phyloP scores from a whole-genome alignment of 2,329 filamentous ascomycete species.

The Fusarium torulosum region DNA sequence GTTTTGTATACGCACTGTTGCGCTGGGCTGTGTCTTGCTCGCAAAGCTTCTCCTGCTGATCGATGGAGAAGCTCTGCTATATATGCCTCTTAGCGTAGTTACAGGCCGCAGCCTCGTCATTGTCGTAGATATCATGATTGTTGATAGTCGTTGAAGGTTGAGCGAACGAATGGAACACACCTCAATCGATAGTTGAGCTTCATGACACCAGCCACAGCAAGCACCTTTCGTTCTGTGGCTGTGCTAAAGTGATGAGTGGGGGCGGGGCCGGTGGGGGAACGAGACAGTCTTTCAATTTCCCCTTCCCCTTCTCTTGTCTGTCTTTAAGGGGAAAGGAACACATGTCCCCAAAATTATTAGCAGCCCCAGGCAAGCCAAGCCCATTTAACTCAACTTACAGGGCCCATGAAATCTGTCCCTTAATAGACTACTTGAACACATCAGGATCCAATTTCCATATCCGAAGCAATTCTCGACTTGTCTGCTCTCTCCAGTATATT shows the following conservation, averaged over 20 bases:
- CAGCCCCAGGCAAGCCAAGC: conserved; percentile 8
- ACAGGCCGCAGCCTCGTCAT: conserved; percentile 32
- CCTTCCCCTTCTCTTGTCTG: conserved; percentile 13
- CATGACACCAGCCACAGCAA: conserved; percentile 24
- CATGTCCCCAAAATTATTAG: conserved; percentile 51
- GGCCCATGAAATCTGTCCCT: conserved; percentile 48
- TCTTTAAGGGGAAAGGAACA: conserved; percentile 48
- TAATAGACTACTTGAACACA: conserved; percentile 41
- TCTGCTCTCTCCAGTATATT: conserved; percentile 14
- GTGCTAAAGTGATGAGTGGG: conserved; percentile 12
- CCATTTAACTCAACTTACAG: conserved; percentile 27
- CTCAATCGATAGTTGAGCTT: conserved; percentile 28
- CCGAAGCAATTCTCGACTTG: conserved; percentile 4
- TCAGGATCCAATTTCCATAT: conserved; percentile 12
- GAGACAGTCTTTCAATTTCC: conserved; percentile 8
- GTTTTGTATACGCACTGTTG: conserved; percentile 40
- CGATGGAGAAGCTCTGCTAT: not conserved
- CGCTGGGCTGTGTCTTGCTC: conserved; percentile 47
- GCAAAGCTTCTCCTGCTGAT: conserved; percentile 41
- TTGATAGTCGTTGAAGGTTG: conserved; percentile 3
- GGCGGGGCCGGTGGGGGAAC: conserved; percentile 36
- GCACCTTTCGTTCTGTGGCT: conserved; percentile 2
- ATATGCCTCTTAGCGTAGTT: not conserved
- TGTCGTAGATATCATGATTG: conserved; percentile 25
- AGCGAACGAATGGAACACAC: not conserved